These are phyloP conservation scores for Kwoniella europaea DNA, from an alignment of 768 basidiomycete genomes.

Conservation along the genomic window DNA sequence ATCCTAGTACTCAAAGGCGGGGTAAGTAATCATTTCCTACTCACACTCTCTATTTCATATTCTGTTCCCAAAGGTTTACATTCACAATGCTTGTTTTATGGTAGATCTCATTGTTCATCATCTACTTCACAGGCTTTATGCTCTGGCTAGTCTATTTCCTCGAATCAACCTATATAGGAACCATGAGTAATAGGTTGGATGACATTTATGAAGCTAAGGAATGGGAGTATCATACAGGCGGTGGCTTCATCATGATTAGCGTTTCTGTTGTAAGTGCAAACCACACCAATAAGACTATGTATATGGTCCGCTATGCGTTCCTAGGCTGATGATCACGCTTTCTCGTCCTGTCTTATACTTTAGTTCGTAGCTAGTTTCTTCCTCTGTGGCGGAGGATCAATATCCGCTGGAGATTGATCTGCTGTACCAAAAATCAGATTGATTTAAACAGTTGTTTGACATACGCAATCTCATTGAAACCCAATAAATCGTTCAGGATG, in stretches of 20 bases:
- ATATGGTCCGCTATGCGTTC: too few species aligned
- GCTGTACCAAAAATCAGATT: not conserved
- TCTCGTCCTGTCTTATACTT: not conserved
- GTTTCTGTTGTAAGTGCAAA: not conserved
- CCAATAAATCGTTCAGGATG: too few species aligned
- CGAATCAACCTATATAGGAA: constrained; percentile 10
- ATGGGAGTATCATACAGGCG: constrained; percentile 4
- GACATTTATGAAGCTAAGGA: not conserved
- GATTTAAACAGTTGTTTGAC: too few species aligned
- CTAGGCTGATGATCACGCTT: too few species aligned
- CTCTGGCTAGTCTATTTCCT: constrained; percentile 15
- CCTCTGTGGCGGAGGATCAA: constrained; percentile 2
- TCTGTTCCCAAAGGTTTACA: too few species aligned
- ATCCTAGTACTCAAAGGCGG: constrained; percentile 5
- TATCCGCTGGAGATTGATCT: not conserved
- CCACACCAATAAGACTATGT: too few species aligned
- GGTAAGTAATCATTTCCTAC: not conserved
- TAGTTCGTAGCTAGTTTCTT: constrained; percentile 1
- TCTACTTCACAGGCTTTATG: constrained; percentile 4
- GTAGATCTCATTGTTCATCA: constrained; percentile 4
- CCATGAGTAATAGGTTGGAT: constrained; percentile 6
- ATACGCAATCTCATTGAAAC: too few species aligned
- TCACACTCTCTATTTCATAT: not conserved
- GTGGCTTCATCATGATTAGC: not conserved
- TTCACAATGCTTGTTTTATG: not conserved